A percentile compares a stretch with the other conserved stretches of the same genome.
phyloP scores from a whole-genome alignment of 208 protist genomes.

The Trypanosoma melophagium region DNA sequence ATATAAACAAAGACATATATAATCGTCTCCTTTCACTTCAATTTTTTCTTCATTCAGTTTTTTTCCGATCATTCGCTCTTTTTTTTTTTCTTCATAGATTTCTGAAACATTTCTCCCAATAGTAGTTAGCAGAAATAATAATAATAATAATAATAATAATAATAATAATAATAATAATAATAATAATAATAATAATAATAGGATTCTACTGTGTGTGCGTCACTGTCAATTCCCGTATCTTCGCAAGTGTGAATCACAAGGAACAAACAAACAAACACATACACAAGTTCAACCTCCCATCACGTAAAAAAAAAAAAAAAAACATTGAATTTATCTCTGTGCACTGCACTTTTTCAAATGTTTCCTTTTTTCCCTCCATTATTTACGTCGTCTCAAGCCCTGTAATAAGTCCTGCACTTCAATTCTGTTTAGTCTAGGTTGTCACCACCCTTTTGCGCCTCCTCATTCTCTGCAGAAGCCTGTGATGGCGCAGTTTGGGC shows the following conservation, averaged over 20 bases:
- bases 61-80: background rate
- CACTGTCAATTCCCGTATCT: background rate
- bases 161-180: slow-evolving; percentile 30
- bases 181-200: slow-evolving; percentile 19
- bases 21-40: slow-evolving; percentile 12
- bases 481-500: too few relatives aligned
- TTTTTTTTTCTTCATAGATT: slow-evolving; percentile 1
- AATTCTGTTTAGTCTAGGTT: slow-evolving; percentile 39
- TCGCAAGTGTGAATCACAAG: too few relatives aligned
- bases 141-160: slow-evolving; percentile 24
- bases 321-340: too few relatives aligned
- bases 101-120: background rate
- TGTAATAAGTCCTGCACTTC: background rate
- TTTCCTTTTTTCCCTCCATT: too few relatives aligned
- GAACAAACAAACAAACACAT: too few relatives aligned
- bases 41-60: slow-evolving; percentile 6
- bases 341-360: too few relatives aligned
- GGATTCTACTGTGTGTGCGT: background rate
- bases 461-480: slow-evolving; percentile 13
- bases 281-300: too few relatives aligned
- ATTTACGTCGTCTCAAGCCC: too few relatives aligned
- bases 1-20: slow-evolving; percentile 14
- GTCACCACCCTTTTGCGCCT: slow-evolving; percentile 13
- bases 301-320: too few relatives aligned
- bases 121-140: slow-evolving; percentile 19